Base-by-base conservation (phyloP, 257 asterid genomes). In the Parsonsia alboflavescens region DNA sequence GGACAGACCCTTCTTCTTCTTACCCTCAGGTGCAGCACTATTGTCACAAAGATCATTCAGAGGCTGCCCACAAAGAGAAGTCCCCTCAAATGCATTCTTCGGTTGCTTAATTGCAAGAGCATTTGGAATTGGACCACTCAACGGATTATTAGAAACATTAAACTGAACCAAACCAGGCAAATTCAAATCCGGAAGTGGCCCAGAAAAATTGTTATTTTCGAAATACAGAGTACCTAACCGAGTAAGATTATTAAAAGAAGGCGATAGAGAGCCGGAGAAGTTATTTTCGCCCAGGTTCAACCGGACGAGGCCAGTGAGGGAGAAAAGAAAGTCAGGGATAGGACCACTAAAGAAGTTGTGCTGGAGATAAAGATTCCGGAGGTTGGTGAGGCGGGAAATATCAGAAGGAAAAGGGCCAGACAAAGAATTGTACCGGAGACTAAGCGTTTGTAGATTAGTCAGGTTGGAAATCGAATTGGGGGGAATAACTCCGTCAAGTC, bases 391-490 rank as follows among this genome's bases (percentile, higher is more conserved):
- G 7, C 89, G 80, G 8, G 91, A 24, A 66, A 93, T 49, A 68
- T 87, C 96, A 33, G 89, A 56, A 13, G 95, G 97, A 2, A 93
- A 82, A 1, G 85, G 85, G 5, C 96, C 91, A 10, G 96, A 72
- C 7, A 93, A 88, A 5, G 95, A 77, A 77, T 93, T 93, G 79
- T 89, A 93, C 10, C 98, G 96, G 70, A 93, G 95, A 78, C 98
- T 93, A 16, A 93, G 86, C 10, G 97, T 89, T 63, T 75, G 85
- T 3, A 93, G 83, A 42, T 81, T 84, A 44, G 96, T 91, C 33
- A 93, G 80, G 53, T 85, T 91, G 9, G 92, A 71, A 73, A 93
- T 63, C 5, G 89, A 77, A 10, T 83, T 82, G 5, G 87, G 72
- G 42, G 97, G 97, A 5, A 93, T 71, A 53, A 72, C 73, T 5